These are phyloP conservation scores for Gloeostereum incarnatum DNA, from an alignment of 768 basidiomycete genomes.

Conservation along the genomic window DNA sequence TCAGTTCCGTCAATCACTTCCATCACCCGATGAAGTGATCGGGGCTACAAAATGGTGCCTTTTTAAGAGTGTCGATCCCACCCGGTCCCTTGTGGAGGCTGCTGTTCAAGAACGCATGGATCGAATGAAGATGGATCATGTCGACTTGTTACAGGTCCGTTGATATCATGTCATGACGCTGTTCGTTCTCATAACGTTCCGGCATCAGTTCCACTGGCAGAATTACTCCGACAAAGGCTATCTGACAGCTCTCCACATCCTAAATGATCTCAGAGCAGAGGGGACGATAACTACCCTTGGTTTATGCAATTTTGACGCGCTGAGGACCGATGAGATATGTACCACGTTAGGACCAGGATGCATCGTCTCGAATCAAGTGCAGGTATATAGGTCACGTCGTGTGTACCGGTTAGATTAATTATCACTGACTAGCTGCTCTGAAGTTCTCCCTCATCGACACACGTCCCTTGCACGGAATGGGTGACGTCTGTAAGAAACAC, in stretches of 20 bases:
- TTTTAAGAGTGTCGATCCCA: slow-evolving; percentile 43
- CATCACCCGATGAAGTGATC: slow-evolving; percentile 32
- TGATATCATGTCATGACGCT: slow-evolving; percentile 5
- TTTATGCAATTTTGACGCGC: slow-evolving; percentile 75
- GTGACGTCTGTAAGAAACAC: slow-evolving; percentile 66
- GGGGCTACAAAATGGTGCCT: slow-evolving; percentile 88
- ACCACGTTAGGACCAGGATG: slow-evolving; percentile 58
- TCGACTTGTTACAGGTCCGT: slow-evolving; percentile 77
- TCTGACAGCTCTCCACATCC: slow-evolving; percentile 32
- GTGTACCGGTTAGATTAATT: slow-evolving; percentile 1
- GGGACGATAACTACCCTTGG: slow-evolving; percentile 60
- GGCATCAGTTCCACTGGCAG: slow-evolving; percentile 75
- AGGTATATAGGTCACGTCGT: slow-evolving; percentile 31
- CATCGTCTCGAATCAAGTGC: slow-evolving; percentile 79
- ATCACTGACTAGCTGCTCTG: not conserved
- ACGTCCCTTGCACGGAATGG: slow-evolving; percentile 69
- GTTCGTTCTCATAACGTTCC: slow-evolving; percentile 1
- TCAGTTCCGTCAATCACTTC: slow-evolving; percentile 46
- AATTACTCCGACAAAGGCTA: slow-evolving; percentile 46
- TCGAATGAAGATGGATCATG: slow-evolving; percentile 46
- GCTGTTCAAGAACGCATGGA: slow-evolving; percentile 63
- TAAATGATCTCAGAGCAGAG: slow-evolving; percentile 50
- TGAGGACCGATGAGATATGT: slow-evolving; percentile 73
- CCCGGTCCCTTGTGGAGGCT: slow-evolving; percentile 47
- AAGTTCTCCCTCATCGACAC: slow-evolving; percentile 81